phyloP scores from a whole-genome alignment of 805 yeast genomes.

The Yarrowia alimentaria region DNA sequence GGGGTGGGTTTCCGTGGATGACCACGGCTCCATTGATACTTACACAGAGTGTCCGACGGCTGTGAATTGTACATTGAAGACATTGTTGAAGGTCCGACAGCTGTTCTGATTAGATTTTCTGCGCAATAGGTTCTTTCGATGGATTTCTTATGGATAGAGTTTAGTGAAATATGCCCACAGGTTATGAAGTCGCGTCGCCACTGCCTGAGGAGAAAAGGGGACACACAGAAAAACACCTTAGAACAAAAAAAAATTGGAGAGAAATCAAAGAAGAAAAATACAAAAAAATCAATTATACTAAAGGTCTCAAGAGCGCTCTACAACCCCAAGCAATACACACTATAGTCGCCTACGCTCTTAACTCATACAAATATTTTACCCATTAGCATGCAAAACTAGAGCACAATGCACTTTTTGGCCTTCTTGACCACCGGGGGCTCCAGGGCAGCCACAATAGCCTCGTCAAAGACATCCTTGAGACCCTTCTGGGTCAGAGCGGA shows the following conservation, averaged over 20 bases:
- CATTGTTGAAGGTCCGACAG: slow-evolving; percentile 43
- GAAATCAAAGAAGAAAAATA: too few species aligned
- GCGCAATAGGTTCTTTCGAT: slow-evolving; percentile 6
- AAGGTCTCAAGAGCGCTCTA: too few species aligned
- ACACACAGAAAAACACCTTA: too few species aligned
- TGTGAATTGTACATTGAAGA: slow-evolving; percentile 70
- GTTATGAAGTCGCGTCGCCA: not conserved
- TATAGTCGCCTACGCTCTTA: too few species aligned
- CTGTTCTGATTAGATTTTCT: slow-evolving; percentile 25
- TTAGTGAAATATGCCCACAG: too few species aligned
- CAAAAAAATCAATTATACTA: too few species aligned
- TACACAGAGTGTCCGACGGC: slow-evolving; percentile 84
- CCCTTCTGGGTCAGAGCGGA: slow-evolving; percentile 97
- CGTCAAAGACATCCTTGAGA: slow-evolving; percentile 95
- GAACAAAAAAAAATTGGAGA: too few species aligned
- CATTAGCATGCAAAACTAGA: slow-evolving; percentile 44
- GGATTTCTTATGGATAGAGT: slow-evolving; percentile 23
- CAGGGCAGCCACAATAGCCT: slow-evolving; percentile 95
- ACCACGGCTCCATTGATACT: slow-evolving; percentile 33
- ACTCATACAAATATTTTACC: not conserved
- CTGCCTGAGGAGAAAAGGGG: too few species aligned
- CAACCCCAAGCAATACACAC: too few species aligned
- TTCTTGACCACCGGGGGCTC: slow-evolving; percentile 94
- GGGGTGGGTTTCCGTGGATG: too few species aligned
- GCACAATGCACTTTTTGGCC: slow-evolving; percentile 71